Base-by-base conservation (phyloP, 768 basidiomycete species). In the Lyophyllum decastes region DNA sequence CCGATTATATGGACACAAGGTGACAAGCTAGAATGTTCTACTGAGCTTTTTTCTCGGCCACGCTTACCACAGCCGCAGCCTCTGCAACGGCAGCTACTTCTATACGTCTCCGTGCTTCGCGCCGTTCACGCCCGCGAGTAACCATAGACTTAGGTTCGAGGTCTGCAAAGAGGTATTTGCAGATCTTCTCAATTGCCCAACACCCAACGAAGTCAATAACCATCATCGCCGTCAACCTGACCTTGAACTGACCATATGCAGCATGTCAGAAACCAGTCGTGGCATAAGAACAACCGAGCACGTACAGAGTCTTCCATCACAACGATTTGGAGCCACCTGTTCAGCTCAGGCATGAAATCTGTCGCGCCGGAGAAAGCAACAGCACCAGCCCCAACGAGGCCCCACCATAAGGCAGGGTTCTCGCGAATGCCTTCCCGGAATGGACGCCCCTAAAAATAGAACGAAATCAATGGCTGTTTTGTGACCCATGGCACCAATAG, bases 381-480 rank as follows among this genome's bases (percentile, higher is more conserved):
- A 2, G 86, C 83, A 53, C 86, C 86, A 26, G 94, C 96, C 10
- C 90, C 93, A 40, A 97, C 78, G 11, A 98, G 84, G 22, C 97
- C 97, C 78, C 88, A 98, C 72, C 84, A 98, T 19, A 99, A 70
- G n/a, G 94, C 90, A 2, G 88, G 77, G 73, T 99, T 99, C 75
- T 99, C 97, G 2, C 92, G 84, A 68, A 99, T 98, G 35, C 94
- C 94, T 74, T 99, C 97, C 33, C 97, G 89, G 88, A 98, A 99
- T 0, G 97, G 97, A 34, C 97, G 90, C 9, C 97, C 97, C 83
- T 92, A 67, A 1, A 51, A 35, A 52, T 19, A 21, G 26, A n/a
- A 8, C 22, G 44, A 34, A 7, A n/a, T 59, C 19, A 34, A 21
- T 54, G 24, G 58, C 45, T 43, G 10, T 44, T 35, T 38, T 21